Evolutionary conservation across 495 filamentous ascomycete species (phyloP).

Genomic region (Penicillium cataractarum): DNA sequence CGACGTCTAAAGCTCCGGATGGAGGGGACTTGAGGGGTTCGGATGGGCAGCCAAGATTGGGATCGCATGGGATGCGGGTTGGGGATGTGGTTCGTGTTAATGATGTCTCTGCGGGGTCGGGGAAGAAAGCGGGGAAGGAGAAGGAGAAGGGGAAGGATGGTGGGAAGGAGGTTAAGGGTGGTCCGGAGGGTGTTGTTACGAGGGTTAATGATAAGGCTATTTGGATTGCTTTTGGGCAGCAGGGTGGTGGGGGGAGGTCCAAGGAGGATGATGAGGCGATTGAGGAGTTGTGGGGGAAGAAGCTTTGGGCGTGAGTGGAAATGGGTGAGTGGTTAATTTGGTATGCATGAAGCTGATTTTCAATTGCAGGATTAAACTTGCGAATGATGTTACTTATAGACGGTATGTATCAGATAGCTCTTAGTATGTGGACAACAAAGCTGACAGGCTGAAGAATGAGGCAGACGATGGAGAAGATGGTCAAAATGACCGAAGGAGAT

Average conservation of each 20-base stretch:
- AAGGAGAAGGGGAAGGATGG: slow-evolving; percentile 67
- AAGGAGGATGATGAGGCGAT: slow-evolving; percentile 62
- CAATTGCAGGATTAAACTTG: slow-evolving; percentile 75
- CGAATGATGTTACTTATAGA: slow-evolving; percentile 91
- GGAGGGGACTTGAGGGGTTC: slow-evolving; percentile 38
- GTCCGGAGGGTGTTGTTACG: slow-evolving; percentile 81
- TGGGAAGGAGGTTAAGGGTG: slow-evolving; percentile 45
- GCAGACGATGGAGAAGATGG: slow-evolving; percentile 79
- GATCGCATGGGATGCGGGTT: slow-evolving; percentile 80
- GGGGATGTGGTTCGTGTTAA: slow-evolving; percentile 87
- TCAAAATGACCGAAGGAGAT: slow-evolving; percentile 69
- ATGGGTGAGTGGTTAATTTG: not conserved
- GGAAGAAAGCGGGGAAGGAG: slow-evolving; percentile 65
- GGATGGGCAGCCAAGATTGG: slow-evolving; percentile 49
- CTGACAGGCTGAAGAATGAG: too few species aligned
- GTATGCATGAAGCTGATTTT: slow-evolving; percentile 9
- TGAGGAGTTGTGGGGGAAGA: slow-evolving; percentile 61
- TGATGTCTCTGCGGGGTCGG: slow-evolving; percentile 70
- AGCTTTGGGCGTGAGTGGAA: slow-evolving; percentile 61
- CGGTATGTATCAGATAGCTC: slow-evolving; percentile 57
- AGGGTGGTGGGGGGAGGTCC: slow-evolving; percentile 48
- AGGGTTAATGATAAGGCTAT: slow-evolving; percentile 61
- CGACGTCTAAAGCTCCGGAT: slow-evolving; percentile 22
- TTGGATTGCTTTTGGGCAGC: slow-evolving; percentile 72
- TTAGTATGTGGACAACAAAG: too few species aligned